Evolutionary conservation across 495 filamentous ascomycete species (phyloP), one percentile per base, ranked within the genome.

Genomic region (Evernia prunastri): DNA sequence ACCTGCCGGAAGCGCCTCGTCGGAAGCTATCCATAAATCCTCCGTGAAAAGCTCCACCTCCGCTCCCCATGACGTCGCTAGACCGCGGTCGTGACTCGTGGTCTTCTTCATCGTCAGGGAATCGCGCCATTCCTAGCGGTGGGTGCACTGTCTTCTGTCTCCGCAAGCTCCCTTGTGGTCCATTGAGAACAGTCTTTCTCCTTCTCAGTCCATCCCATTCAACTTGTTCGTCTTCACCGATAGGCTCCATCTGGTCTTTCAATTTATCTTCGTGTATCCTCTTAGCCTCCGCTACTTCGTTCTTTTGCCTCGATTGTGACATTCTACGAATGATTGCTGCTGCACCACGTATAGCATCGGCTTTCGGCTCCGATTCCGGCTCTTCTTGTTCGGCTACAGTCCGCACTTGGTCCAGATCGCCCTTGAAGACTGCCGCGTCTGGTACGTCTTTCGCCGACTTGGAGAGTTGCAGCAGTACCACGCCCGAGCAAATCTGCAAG

Each of bases 371-470:
- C 12, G 85, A 90, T 72, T 98, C 94, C 56, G 92, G 90, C 69
- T 97, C 92, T 71, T 93, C 89, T 71, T 96, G 91, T 57, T 96
- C 89, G 54, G 90, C 92, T 58, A 98, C 92, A 39, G 92, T 95
- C 6, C 92, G 90, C 43, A 98, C 86, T 77, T 98, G 94, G 70
- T 97, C 89, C 57, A 98, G 80, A 69, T 97, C 92, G 57, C 93
- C 95, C 54, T 88, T 85, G 77, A 98, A 96, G 35, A 98, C 87
- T 49, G 92, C 92, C 0, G 92, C 80, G 70, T 98, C 94, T 17
- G 94, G 94, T 0, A 98, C 92, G 66, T 98, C 91, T 71, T 98
- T 98, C 66, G 94, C 89, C 8, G 92, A 96, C 72, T 97, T 98
- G 58, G 94, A 96, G n/a, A 98, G 81, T 70, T 98, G 94, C 8